phyloP scores from a whole-genome alignment of 1,139 yeast genomes.

The Candida anutae region DNA sequence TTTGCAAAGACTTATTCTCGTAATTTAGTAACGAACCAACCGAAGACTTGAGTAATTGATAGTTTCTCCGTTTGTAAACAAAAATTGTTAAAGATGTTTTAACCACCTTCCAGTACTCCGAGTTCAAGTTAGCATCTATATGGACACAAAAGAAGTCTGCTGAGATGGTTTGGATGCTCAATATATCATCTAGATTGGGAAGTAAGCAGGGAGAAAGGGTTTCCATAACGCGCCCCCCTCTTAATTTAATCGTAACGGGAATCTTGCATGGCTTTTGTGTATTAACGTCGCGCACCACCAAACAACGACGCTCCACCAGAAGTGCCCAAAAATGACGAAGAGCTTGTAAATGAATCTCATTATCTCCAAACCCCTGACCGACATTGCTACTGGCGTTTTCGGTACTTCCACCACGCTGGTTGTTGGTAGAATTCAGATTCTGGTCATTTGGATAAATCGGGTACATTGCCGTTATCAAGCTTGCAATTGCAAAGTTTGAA shows the following conservation, averaged over 20 bases:
- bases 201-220: slow-evolving; percentile 58
- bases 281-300: slow-evolving; percentile 64
- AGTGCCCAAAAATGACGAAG: slow-evolving; percentile 88
- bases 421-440: too few relatives aligned
- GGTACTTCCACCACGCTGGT: too few relatives aligned
- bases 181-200: slow-evolving; percentile 50
- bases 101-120: slow-evolving; percentile 35
- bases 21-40: slow-evolving; percentile 29
- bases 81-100: slow-evolving; percentile 38
- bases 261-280: slow-evolving; percentile 47
- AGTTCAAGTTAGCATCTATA: slow-evolving; percentile 31
- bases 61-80: slow-evolving; percentile 41
- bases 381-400: too few relatives aligned
- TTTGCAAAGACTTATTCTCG: slow-evolving; percentile 23
- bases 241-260: slow-evolving; percentile 39
- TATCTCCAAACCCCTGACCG: too few relatives aligned
- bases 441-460: slow-evolving; percentile 58
- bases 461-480: slow-evolving; percentile 64
- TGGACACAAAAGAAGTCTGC: slow-evolving; percentile 37
- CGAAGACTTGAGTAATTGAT: slow-evolving; percentile 30
- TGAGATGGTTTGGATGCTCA: slow-evolving; percentile 32
- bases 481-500: slow-evolving; percentile 61
- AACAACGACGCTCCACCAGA: slow-evolving; percentile 73
- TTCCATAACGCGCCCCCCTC: slow-evolving; percentile 17
- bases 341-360: slow-evolving; percentile 71